A percentile compares a stretch with the other conserved stretches of the same genome.
These are phyloP conservation scores for Aspergillus nomiae DNA, from an alignment of 2,329 filamentous ascomycete genomes.

Conservation along the genomic window DNA sequence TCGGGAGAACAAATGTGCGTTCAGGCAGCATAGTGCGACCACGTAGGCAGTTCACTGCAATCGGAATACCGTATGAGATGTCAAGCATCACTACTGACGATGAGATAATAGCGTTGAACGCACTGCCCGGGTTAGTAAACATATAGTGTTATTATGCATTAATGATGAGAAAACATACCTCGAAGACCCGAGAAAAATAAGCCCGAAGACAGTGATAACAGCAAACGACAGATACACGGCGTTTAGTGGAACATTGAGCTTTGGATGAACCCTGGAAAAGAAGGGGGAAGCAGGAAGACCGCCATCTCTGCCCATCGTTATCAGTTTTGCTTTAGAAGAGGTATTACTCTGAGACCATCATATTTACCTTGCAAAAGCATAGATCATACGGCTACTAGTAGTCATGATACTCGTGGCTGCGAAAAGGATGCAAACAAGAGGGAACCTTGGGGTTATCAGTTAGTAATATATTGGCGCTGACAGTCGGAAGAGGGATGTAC, in stretches of 20 bases:
- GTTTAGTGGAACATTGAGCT: constrained; percentile 66
- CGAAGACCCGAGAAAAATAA: constrained; percentile 68
- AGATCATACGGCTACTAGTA: constrained; percentile 39
- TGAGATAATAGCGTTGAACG: constrained; percentile 72
- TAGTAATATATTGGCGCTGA: not conserved
- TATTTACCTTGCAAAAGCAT: constrained; percentile 34
- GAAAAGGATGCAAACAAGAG: constrained; percentile 34
- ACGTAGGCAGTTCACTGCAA: constrained; percentile 68
- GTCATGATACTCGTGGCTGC: constrained; percentile 38
- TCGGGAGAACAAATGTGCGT: constrained; percentile 59
- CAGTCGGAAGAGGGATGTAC: constrained; percentile 25
- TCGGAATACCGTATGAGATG: constrained; percentile 73
- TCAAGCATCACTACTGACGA: constrained; percentile 72
- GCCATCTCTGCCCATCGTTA: constrained; percentile 53
- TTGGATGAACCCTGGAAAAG: constrained; percentile 64
- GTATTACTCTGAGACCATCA: not conserved
- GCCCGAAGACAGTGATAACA: constrained; percentile 68
- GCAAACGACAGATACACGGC: constrained; percentile 62
- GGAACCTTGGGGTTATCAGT: constrained; percentile 24
- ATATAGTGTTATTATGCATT: constrained; percentile 30
- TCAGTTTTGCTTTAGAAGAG: constrained; percentile 5
- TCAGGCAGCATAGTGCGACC: constrained; percentile 67
- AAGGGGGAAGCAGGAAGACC: constrained; percentile 64
- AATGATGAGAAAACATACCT: constrained; percentile 23
- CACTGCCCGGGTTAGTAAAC: constrained; percentile 29